Evolutionary conservation across 108 stramenopile genomes (phyloP), one percentile per base, ranked within the genome.

Genomic region (Nitzschia sp.): DNA sequence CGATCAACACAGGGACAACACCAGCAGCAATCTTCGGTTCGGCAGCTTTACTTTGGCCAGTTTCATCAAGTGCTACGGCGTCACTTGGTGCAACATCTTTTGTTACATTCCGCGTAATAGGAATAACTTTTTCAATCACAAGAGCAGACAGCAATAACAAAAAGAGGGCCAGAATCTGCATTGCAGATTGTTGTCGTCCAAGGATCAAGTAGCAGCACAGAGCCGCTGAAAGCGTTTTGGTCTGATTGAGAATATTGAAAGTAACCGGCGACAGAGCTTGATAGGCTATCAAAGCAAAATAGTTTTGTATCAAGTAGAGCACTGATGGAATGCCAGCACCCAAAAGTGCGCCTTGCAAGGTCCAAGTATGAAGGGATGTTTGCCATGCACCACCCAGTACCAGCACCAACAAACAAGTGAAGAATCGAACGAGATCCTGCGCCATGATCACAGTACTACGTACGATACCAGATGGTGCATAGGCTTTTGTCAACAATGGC

Each of bases 231-330:
- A 97, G 51, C 9, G 90, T 95, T 68, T 97, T 97, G n/a, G 93
- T 95, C 67, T 97, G 96, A 72, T 94, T 96, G 11, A 96, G 82
- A 23, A 94, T 83, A 69, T 92, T 92, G 81, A 82, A 96, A 3
- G 86, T 89, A 15, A 96, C 78, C 3, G 90, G 80, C 36, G 87
- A 81, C 8, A 96, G 72, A 55, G 88, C 76, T 51, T 84, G 82
- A 51, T 93, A 91, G 9, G 90, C 90, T 59, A 85, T 66, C 38
- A 93, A 79, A 26, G 74, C 62, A 17, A 85, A 83, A 25, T 85
- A 59, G 63, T 93, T 96, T 59, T 96, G 95, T 5, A 96, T 54
- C 19, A 87, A 73, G 64, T 92, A 96, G 31, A 91, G 70, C 21
- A 76, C 54, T 6, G 92, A 82, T 1, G 95, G 95, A 18, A 91